Evolutionary conservation across 1,284 basidiomycete genomes (phyloP).

Genomic region (Ustilago cynodontis): DNA sequence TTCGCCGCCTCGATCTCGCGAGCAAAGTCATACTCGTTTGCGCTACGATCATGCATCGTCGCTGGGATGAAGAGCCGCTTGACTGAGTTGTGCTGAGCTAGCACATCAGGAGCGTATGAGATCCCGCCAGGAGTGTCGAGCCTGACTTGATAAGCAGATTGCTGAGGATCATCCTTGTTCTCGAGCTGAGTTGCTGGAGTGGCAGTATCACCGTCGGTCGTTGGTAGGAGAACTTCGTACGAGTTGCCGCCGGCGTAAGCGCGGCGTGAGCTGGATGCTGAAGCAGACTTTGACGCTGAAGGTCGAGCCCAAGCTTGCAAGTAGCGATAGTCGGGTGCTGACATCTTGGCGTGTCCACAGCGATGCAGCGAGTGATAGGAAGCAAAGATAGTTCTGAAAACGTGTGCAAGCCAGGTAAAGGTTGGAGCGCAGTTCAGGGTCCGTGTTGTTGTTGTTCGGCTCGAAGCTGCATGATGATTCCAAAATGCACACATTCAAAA

Average conservation of each 20-base stretch:
- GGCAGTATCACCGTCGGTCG: conserved; percentile 28
- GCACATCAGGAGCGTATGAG: conserved; percentile 62
- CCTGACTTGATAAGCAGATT: conserved; percentile 53
- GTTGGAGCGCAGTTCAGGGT: neutral
- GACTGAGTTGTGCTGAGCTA: conserved; percentile 58
- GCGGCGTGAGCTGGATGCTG: conserved; percentile 16
- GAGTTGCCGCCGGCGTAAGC: conserved; percentile 22
- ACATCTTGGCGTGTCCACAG: conserved; percentile 15
- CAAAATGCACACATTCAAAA: neutral
- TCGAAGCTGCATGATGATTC: neutral
- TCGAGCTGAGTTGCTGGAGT: conserved; percentile 11
- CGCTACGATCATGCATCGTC: conserved; percentile 27
- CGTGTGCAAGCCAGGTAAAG: too few relatives aligned
- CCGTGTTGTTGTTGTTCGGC: conserved; percentile 1
- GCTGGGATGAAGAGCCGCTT: conserved; percentile 63
- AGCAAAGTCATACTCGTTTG: conserved; percentile 50
- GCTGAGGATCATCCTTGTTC: conserved; percentile 19
- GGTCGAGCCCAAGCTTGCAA: conserved; percentile 55
- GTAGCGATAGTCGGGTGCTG: conserved; percentile 55
- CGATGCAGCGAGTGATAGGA: too few relatives aligned
- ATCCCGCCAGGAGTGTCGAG: conserved; percentile 66
- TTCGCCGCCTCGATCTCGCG: conserved; percentile 38
- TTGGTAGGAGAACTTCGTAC: conserved; percentile 40
- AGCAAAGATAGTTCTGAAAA: too few relatives aligned
- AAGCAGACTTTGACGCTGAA: conserved; percentile 23